Conservation (phyloP, 495 filamentous ascomycete genomes). For the Amorphotheca resinae region DNA sequence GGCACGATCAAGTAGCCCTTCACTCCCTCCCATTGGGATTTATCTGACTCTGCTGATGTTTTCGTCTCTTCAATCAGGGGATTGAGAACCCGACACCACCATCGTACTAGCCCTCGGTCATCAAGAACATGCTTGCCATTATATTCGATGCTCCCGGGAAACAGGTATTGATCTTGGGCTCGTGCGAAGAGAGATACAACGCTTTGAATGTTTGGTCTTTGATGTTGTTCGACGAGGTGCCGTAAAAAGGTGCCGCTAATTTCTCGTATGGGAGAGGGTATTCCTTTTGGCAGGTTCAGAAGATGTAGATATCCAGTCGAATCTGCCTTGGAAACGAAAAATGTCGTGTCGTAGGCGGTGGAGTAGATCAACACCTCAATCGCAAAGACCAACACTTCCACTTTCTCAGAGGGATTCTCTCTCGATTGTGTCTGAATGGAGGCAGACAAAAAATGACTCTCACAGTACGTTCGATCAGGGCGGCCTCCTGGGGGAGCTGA, state of each 20-base stretch:
- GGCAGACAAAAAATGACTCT: conserved; percentile 73
- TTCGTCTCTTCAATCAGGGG: conserved; percentile 42
- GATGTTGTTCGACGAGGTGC: conserved; percentile 54
- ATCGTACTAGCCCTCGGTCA: conserved; percentile 76
- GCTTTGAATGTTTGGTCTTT: conserved; percentile 53
- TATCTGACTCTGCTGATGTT: not conserved
- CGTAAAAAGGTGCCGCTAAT: conserved; percentile 64
- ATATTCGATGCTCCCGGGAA: conserved; percentile 83
- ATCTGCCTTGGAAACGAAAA: conserved; percentile 96
- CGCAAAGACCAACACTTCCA: conserved; percentile 47
- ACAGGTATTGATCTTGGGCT: conserved; percentile 88
- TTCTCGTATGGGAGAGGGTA: conserved; percentile 58
- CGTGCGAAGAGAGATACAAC: conserved; percentile 88
- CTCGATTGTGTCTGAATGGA: conserved; percentile 33
- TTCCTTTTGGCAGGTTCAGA: conserved; percentile 43
- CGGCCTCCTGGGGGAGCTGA: conserved; percentile 58
- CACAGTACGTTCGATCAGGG: conserved; percentile 67
- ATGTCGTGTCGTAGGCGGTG: conserved; percentile 63
- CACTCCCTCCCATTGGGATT: conserved; percentile 25
- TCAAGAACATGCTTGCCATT: conserved; percentile 82
- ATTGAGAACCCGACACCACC: conserved; percentile 87
- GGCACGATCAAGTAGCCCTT: conserved; percentile 79
- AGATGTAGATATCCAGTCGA: conserved; percentile 78
- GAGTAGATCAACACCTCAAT: conserved; percentile 58
- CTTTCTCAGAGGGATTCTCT: conserved; percentile 18